These are phyloP conservation scores for Trichoderma gracile DNA, from an alignment of 2,329 filamentous ascomycete genomes.

Conservation along the genomic window DNA sequence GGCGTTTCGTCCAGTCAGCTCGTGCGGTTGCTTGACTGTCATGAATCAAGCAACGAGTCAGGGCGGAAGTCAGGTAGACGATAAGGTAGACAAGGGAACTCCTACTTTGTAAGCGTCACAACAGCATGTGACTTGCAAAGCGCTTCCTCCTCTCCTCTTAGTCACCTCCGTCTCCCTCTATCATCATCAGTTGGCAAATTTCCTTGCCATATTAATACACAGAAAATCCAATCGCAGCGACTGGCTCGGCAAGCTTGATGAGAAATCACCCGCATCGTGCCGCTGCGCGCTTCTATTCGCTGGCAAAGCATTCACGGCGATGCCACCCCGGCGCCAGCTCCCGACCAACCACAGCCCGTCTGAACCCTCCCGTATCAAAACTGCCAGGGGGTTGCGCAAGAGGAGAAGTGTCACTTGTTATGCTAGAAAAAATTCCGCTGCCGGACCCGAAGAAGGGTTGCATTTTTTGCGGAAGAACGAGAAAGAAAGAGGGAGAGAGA, in stretches of 20 bases:
- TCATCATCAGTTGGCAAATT: too few relatives aligned
- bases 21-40: not conserved
- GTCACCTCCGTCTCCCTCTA: too few relatives aligned
- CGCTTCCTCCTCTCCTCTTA: too few relatives aligned
- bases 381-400: not conserved
- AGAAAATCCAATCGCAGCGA: not conserved
- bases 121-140: too few relatives aligned
- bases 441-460: not conserved
- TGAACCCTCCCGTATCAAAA: not conserved
- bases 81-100: too few relatives aligned
- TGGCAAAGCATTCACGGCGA: not conserved
- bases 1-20: not conserved
- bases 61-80: not conserved
- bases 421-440: too few relatives aligned
- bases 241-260: not conserved
- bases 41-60: not conserved
- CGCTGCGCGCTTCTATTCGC: slow-evolving; percentile 12
- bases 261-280: slow-evolving; percentile 15
- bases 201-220: too few relatives aligned
- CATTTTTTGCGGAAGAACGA: not conserved
- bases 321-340: slow-evolving; percentile 8
- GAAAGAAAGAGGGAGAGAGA: too few relatives aligned
- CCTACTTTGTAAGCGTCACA: too few relatives aligned
- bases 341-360: slow-evolving; percentile 9
- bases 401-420: too few relatives aligned